A percentile compares a stretch with the other conserved stretches of the same genome.
phyloP scores from a whole-genome alignment of 2,329 filamentous ascomycete species.

The Pseudopithomyces chartarum region DNA sequence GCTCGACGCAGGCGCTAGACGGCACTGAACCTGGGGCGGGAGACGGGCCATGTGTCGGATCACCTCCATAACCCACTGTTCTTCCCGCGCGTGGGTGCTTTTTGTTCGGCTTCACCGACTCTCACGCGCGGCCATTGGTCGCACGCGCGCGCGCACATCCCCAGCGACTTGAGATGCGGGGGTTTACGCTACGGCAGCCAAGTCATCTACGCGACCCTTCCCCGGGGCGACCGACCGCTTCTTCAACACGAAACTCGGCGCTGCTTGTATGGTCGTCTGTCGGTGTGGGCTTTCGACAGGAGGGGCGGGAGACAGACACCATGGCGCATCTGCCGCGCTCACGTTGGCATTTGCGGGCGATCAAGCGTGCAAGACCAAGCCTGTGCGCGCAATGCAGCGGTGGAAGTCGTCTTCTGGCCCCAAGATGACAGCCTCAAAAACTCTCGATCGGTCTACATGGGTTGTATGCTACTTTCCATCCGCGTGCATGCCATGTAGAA shows the following conservation, averaged over 20 bases:
- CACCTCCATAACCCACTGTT: conserved; percentile 6
- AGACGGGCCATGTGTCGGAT: background rate
- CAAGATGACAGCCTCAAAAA: background rate
- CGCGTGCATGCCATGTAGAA: too few species aligned
- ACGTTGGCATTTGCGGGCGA: background rate
- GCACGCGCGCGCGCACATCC: background rate
- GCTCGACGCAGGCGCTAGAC: conserved; percentile 5
- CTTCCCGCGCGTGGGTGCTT: conserved; percentile 1
- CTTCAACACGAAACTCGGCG: conserved; percentile 9
- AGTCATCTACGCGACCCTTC: conserved; percentile 13
- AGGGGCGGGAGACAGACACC: background rate
- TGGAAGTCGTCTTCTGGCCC: background rate
- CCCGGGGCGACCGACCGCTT: conserved; percentile 21
- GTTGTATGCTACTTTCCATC: background rate
- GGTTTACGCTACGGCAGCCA: conserved; percentile 12
- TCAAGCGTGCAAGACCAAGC: background rate
- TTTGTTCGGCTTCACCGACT: conserved; percentile 10
- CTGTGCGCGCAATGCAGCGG: background rate
- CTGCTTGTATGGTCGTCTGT: conserved; percentile 15
- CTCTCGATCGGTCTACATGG: background rate
- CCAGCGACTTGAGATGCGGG: conserved; percentile 12
- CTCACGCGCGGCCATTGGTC: conserved; percentile 15
- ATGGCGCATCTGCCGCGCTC: background rate
- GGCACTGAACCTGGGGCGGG: conserved; percentile 1
- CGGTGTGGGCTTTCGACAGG: conserved; percentile 12